Conservation (phyloP, 2,329 filamentous ascomycete genomes). For the Bipolaris oryzae region DNA sequence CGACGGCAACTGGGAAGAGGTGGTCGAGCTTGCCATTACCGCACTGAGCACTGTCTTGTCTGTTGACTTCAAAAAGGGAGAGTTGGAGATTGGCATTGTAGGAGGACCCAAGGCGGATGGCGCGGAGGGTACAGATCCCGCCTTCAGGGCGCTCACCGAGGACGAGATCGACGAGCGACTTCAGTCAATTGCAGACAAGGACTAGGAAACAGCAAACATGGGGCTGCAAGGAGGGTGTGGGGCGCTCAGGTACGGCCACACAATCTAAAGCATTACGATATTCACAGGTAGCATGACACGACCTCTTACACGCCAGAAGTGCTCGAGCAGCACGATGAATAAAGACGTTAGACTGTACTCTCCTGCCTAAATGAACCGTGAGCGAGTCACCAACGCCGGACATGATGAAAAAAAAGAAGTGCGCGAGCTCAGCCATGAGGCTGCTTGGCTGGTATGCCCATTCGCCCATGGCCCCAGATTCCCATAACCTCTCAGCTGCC, state of each 20-base stretch:
- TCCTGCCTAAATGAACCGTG: constrained; percentile 44
- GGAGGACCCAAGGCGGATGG: constrained; percentile 84
- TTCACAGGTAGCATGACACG: constrained; percentile 34
- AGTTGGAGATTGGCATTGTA: constrained; percentile 97
- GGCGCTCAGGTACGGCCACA: constrained; percentile 31
- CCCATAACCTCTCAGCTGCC: constrained; percentile 41
- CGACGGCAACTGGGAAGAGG: constrained; percentile 93
- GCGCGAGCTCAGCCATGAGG: constrained; percentile 41
- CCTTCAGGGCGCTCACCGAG: constrained; percentile 89
- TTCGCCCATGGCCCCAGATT: constrained; percentile 42
- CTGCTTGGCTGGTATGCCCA: constrained; percentile 41
- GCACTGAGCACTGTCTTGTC: constrained; percentile 95
- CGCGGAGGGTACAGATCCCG: constrained; percentile 76
- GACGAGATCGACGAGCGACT: constrained; percentile 98
- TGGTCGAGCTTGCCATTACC: constrained; percentile 94
- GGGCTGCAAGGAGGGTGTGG: constrained; percentile 29
- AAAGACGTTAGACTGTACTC: constrained; percentile 39
- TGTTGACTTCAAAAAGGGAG: constrained; percentile 99
- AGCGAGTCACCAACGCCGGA: constrained; percentile 30
- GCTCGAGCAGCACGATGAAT: constrained; percentile 37
- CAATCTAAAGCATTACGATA: constrained; percentile 32
- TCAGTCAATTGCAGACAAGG: constrained; percentile 98
- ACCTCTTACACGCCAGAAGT: constrained; percentile 39
- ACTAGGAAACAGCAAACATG: constrained; percentile 62
- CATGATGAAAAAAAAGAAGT: constrained; percentile 9